phyloP scores from a whole-genome alignment of 2,329 filamentous ascomycete species.

The Fusarium longipes region DNA sequence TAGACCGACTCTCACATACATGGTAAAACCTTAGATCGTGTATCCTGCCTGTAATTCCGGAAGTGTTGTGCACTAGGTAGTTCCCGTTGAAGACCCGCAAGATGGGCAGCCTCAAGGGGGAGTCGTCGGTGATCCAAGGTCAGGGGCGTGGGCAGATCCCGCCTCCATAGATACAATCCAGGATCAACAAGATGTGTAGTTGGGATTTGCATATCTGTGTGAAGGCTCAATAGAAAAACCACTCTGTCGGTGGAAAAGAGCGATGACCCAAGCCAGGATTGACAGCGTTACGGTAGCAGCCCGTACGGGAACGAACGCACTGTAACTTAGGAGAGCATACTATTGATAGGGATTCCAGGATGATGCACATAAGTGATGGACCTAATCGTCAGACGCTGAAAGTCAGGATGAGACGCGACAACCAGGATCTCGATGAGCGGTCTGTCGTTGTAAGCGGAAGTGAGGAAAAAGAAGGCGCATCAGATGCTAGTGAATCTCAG shows the following conservation, averaged over 20 bases:
- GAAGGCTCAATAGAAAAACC: slow-evolving; percentile 17
- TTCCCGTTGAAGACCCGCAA: slow-evolving; percentile 4
- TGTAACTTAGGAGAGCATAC: slow-evolving; percentile 21
- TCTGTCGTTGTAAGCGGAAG: slow-evolving; percentile 15
- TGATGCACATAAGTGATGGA: slow-evolving; percentile 12
- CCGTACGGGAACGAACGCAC: slow-evolving; percentile 38
- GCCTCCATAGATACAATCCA: slow-evolving; percentile 32
- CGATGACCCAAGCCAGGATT: slow-evolving; percentile 30
- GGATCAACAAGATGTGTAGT: slow-evolving; percentile 29
- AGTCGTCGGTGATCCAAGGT: slow-evolving; percentile 3
- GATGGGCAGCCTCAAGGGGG: slow-evolving; percentile 7
- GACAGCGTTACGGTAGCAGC: slow-evolving; percentile 32
- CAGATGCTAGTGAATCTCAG: slow-evolving; percentile 13
- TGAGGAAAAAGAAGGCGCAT: background rate
- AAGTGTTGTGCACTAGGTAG: background rate
- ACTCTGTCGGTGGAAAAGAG: slow-evolving; percentile 34
- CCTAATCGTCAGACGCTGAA: slow-evolving; percentile 23
- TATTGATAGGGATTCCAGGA: slow-evolving; percentile 35
- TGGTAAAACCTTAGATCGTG: slow-evolving; percentile 10
- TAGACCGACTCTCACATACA: slow-evolving; percentile 27
- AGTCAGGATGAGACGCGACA: slow-evolving; percentile 34
- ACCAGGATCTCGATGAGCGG: slow-evolving; percentile 29
- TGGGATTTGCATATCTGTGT: slow-evolving; percentile 33
- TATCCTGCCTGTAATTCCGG: background rate
- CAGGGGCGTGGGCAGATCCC: slow-evolving; percentile 36